phyloP scores from a whole-genome alignment of 176 grass and related monocot species.

The Ensete glaucum region DNA sequence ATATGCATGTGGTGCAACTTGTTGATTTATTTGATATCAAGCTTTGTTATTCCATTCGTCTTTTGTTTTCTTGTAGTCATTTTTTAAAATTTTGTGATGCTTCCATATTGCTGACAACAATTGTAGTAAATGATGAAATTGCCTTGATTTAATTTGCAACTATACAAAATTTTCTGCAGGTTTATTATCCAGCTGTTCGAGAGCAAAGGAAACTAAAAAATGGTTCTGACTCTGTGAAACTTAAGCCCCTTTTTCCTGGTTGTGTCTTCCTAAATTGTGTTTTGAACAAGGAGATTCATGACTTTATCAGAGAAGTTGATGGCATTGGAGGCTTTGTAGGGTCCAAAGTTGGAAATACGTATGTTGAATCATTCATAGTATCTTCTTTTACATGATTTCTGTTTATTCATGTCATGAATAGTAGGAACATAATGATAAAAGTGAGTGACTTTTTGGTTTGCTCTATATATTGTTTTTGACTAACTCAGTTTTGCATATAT shows the following conservation, averaged over 20 bases:
- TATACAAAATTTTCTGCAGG: conserved; percentile 31
- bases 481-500: not conserved
- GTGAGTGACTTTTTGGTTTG: not conserved
- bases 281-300: conserved; percentile 74
- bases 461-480: not conserved
- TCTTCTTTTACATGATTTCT: conserved; percentile 2
- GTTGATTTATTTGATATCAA: not conserved
- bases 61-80: not conserved
- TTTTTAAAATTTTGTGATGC: not conserved
- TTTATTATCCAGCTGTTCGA: conserved; percentile 68
- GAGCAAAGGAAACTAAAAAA: conserved; percentile 49
- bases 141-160: not conserved
- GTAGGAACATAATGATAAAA: not conserved
- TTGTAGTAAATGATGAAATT: not conserved
- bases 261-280: conserved; percentile 64
- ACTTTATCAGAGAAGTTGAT: conserved; percentile 57
- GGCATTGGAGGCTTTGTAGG: conserved; percentile 77
- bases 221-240: conserved; percentile 42
- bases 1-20: not conserved
- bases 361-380: conserved; percentile 14
- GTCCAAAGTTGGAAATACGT: conserved; percentile 69
- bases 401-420: not conserved
- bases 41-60: not conserved
- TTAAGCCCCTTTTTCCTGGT: conserved; percentile 66
- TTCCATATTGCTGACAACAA: not conserved